phyloP scores from a whole-genome alignment of 2,329 filamentous ascomycete species.

The Colletotrichum destructivum region DNA sequence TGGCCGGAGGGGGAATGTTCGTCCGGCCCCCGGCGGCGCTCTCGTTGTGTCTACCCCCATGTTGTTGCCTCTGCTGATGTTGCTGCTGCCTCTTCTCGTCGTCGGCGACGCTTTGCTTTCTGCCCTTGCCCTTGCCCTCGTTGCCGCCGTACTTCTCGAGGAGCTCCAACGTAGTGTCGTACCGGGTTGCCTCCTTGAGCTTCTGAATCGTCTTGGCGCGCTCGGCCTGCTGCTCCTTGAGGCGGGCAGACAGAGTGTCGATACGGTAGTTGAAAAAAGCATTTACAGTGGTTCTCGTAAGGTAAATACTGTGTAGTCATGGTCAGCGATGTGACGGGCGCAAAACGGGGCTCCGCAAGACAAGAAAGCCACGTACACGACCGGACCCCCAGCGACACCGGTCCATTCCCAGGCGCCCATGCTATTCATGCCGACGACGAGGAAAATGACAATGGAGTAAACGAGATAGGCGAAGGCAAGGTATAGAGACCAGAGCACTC shows the following conservation, averaged over 20 bases:
- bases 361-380: constrained; percentile 70
- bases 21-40: constrained; percentile 55
- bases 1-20: constrained; percentile 70
- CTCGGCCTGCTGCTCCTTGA: constrained; percentile 84
- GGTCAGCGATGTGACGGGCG: constrained; percentile 18
- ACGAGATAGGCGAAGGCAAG: constrained; percentile 92
- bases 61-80: constrained; percentile 34
- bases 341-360: constrained; percentile 1
- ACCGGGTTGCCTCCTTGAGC: constrained; percentile 94
- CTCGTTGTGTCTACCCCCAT: constrained; percentile 44
- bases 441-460: constrained; percentile 82
- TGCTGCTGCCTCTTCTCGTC: constrained; percentile 51
- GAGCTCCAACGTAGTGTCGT: constrained; percentile 93
- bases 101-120: constrained; percentile 46
- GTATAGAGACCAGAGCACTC: constrained; percentile 91
- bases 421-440: constrained; percentile 88
- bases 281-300: constrained; percentile 76
- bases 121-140: constrained; percentile 62
- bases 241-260: constrained; percentile 74
- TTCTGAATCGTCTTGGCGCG: constrained; percentile 91
- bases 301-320: constrained; percentile 77
- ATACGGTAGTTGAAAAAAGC: constrained; percentile 88
- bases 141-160: constrained; percentile 92
- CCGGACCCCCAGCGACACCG: constrained; percentile 82
- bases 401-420: constrained; percentile 85